Percentiles rank a stretch among this genome's conserved stretches.
These are phyloP conservation scores for Inga leiocalycina DNA, from an alignment of 306 rosid genomes.

Conservation along the genomic window DNA sequence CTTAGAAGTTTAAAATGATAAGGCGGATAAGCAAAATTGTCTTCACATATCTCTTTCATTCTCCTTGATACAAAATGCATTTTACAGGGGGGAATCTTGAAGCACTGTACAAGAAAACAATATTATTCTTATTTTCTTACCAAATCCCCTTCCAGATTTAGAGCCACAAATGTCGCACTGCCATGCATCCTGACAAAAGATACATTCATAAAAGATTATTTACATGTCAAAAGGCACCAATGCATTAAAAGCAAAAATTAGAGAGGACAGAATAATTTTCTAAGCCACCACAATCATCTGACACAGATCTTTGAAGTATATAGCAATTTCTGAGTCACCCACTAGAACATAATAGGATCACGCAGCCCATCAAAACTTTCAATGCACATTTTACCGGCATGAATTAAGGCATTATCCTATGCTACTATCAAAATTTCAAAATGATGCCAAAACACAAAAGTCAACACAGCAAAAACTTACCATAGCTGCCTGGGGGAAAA, in stretches of 20 bases:
- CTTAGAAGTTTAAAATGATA: neutral
- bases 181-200: conserved; percentile 82
- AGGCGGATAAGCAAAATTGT: neutral
- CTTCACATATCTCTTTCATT: neutral
- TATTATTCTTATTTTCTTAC: conserved; percentile 50
- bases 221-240: neutral
- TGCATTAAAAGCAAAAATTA: neutral
- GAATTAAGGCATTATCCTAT: neutral
- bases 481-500: conserved; percentile 93
- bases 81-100: neutral
- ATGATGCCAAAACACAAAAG: neutral
- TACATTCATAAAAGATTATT: conserved; percentile 27
- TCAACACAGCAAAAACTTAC: conserved; percentile 46
- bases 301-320: neutral
- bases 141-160: conserved; percentile 98
- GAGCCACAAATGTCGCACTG: conserved; percentile 92
- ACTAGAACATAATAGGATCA: conserved; percentile 1
- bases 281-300: neutral
- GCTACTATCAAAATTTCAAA: neutral
- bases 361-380: neutral
- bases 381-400: neutral
- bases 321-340: conserved; percentile 1
- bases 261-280: neutral
- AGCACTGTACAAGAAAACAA: neutral
- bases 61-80: neutral